Evolutionary conservation across 345 rosid species (phyloP).

Genomic region (Moringa oleifera): DNA sequence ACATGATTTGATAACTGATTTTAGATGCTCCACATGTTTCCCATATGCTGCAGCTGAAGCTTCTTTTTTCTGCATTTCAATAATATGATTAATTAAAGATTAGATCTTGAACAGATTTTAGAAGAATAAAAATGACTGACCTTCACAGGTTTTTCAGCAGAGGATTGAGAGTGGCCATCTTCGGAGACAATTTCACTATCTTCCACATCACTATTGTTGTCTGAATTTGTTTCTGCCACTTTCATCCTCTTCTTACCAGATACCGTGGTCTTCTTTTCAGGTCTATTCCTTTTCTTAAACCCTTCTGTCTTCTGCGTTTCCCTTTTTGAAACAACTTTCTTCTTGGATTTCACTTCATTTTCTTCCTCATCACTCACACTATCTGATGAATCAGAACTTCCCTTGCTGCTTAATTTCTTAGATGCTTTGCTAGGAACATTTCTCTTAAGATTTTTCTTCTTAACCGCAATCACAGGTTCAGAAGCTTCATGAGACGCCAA

Average conservation of each 20-base stretch:
- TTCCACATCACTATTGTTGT: constrained; percentile 40
- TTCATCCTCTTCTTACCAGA: constrained; percentile 47
- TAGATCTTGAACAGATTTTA: constrained; percentile 2
- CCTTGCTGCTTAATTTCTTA: constrained; percentile 27
- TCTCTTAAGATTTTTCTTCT: constrained; percentile 36
- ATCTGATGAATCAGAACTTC: constrained; percentile 39
- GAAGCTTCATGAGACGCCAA: constrained; percentile 38
- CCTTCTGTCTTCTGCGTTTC: constrained; percentile 39
- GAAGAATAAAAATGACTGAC: constrained; percentile 21
- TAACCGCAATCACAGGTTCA: constrained; percentile 26
- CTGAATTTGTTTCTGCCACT: constrained; percentile 30
- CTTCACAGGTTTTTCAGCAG: constrained; percentile 46
- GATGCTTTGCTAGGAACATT: constrained; percentile 34
- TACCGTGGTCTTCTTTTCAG: constrained; percentile 38
- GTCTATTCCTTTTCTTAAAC: constrained; percentile 44
- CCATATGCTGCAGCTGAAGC: constrained; percentile 58
- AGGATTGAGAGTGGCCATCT: constrained; percentile 44
- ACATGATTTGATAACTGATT: constrained; percentile 76
- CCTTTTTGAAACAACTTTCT: constrained; percentile 33
- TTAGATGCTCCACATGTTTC: constrained; percentile 75
- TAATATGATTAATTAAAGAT: constrained; percentile 13
- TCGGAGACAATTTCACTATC: constrained; percentile 42
- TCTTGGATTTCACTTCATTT: constrained; percentile 43
- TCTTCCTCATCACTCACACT: constrained; percentile 36
- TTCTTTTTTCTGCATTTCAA: constrained; percentile 61